Base-by-base conservation (phyloP, 192 early-diverging fungal genomes). In the Spizellomyces punctatus region DNA sequence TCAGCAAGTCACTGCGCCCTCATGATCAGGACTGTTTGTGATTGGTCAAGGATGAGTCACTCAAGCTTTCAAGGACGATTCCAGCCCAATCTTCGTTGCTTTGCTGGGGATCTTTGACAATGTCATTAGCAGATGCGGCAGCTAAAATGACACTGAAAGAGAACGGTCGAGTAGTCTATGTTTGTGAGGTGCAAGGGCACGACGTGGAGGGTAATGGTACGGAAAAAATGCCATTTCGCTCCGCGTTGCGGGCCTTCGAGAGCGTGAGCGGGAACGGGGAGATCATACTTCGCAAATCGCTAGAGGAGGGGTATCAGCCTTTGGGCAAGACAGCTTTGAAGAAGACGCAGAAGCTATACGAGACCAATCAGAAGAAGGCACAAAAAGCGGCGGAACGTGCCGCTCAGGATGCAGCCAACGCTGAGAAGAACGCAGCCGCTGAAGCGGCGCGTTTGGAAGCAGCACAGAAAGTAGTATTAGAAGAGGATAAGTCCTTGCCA, bases 291-390 rank as follows among this genome's bases (percentile, higher is more conserved):
- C 83, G 86, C 69, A 95, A 95, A 81, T 82, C 81, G 48, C 74
- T 83, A 19, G 89, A 84, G n/a, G 89, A 90, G 55, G 89, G 84
- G 17, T 97, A 83, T 77, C 82, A 81, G 54, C 84, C 89, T 56
- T 90, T 93, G 74, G 92, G 94, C n/a, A 89, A 88, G 45, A 86
- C 96, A 58, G 95, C 92, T 8, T 74, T 96, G 62, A 99, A 99
- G 85, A 99, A 98, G 85, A 88, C 87, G 44, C 87, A 89, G 82
- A 96, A 97, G 86, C 75, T 85, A 52, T 88, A 89, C 27, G 92
- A 90, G 75, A 86, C 79, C 27, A 85, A 86, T 44, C 84, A 89
- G 79, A 87, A 88, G 46, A 79, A 92, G 80, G 80, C 78, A 49
- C 83, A 86, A 74, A 77, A 78, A 66, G 77, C 82, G 42, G 74